phyloP scores from a whole-genome alignment of 2,329 filamentous ascomycete species.

The Thelonectria blattea region DNA sequence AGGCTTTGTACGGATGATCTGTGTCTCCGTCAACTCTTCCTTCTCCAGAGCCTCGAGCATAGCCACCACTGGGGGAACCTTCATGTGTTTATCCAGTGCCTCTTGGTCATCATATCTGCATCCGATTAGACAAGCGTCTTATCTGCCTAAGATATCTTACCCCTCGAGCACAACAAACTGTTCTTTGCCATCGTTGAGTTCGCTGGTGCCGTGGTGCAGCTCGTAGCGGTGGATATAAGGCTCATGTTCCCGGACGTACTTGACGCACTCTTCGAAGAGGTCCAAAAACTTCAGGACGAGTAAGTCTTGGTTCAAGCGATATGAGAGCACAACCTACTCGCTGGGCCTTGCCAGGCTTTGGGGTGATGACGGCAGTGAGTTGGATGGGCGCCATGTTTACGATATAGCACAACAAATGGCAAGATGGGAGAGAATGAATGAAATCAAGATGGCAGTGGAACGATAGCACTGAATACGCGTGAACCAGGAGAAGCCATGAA shows the following conservation, averaged over 20 bases:
- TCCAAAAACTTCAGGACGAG: slow-evolving; percentile 28
- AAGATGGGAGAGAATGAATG: neutral
- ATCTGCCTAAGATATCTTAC: slow-evolving; percentile 19
- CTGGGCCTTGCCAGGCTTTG: slow-evolving; percentile 35
- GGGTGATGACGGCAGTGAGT: slow-evolving; percentile 37
- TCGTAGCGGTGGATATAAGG: slow-evolving; percentile 36
- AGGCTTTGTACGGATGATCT: slow-evolving; percentile 30
- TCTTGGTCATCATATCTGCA: slow-evolving; percentile 35
- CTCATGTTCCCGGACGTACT: slow-evolving; percentile 34
- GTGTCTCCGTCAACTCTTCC: slow-evolving; percentile 25
- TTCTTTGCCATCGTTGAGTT: slow-evolving; percentile 31
- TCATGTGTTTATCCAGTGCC: slow-evolving; percentile 32
- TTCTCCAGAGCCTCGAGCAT: slow-evolving; percentile 30
- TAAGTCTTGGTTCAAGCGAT: neutral
- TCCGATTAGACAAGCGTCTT: neutral
- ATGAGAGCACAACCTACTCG: slow-evolving; percentile 21
- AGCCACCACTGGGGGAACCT: slow-evolving; percentile 24
- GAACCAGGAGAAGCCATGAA: neutral
- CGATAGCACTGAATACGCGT: neutral
- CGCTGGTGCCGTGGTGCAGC: slow-evolving; percentile 32
- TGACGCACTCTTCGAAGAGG: slow-evolving; percentile 31
- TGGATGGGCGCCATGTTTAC: slow-evolving; percentile 31
- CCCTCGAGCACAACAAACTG: slow-evolving; percentile 37
- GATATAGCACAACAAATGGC: too few species aligned
- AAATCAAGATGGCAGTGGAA: neutral